phyloP scores from a whole-genome alignment of 805 yeast species.

The Torulaspora microellipsoides region DNA sequence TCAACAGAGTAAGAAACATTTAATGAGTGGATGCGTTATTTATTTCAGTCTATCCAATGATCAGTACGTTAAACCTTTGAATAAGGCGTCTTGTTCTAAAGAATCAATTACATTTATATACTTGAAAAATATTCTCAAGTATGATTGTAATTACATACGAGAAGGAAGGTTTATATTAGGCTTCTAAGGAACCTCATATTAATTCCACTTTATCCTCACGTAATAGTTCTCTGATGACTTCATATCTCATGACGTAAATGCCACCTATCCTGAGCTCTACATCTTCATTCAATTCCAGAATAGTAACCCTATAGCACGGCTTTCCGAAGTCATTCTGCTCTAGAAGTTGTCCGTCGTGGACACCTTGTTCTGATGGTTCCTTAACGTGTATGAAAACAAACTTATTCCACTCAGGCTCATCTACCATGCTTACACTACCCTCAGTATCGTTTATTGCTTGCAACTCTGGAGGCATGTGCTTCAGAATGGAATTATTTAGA shows the following conservation, averaged over 20 bases:
- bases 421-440: conserved; percentile 70
- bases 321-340: conserved; percentile 41
- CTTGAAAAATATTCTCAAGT: too few species aligned
- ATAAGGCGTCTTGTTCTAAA: too few species aligned
- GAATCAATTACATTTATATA: too few species aligned
- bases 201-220: conserved; percentile 41
- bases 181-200: conserved; percentile 26
- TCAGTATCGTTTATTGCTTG: conserved; percentile 73
- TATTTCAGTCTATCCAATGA: too few species aligned
- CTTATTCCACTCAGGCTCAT: conserved; percentile 65
- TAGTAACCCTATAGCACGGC: conserved; percentile 34
- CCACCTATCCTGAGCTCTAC: conserved; percentile 58
- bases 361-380: conserved; percentile 15
- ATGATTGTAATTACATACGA: too few species aligned
- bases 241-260: conserved; percentile 70
- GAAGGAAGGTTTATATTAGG: too few species aligned
- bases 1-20: too few species aligned
- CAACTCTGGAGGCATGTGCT: conserved; percentile 59
- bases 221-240: conserved; percentile 42
- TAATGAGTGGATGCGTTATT: too few species aligned
- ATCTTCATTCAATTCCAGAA: conserved; percentile 47
- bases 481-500: conserved; percentile 63
- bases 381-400: conserved; percentile 62
- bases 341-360: conserved; percentile 28
- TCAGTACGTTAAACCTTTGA: too few species aligned